Evolutionary conservation across 192 early-diverging fungal species (phyloP), one percentile per base, ranked within the genome.

Genomic region (Backusella westeae): DNA sequence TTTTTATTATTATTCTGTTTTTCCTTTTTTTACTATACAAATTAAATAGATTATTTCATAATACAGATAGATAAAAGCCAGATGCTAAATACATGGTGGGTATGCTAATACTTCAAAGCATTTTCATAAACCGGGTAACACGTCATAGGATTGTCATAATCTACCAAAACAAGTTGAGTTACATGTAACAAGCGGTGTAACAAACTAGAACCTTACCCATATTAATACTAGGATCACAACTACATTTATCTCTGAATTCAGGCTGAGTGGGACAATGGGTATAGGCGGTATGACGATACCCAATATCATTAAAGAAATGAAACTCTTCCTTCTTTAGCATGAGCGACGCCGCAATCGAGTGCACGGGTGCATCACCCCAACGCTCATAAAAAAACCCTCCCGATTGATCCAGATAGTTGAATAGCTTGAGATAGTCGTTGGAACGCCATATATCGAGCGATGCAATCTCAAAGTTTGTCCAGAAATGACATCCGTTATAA

Each of bases 331-430:
- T 89, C 19, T 83, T 78, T 44, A 94, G 75, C 49, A 90, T 74
- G 42, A 93, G 41, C 7, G 88, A 84, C 3, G 87, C 93, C 7
- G 86, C 90, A 23, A 93, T 89, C 3, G 89, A 88, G 74, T 93
- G 93, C 0, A 93, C 87, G 9, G 93, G 91, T 2, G 92, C 93
- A 84, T 94, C 92, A 0, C 92, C 91, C 92, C 92, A 93, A 3
- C 93, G 79, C 78, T 94, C 93, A 77, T 96, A 96, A 74, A 91
- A 96, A 84, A 96, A 96, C 17, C 95, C 94, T 42, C 95, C 94
- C 6, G 84, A 77, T 29, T 80, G 70, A 84, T 96, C 94, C 8
- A 96, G 80, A 74, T 89, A 85, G n/a, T 88, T 79, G 68, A 95
- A 96, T 39, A 85, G 92, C 35, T 85, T 86, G 17, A 86, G 74